Conservation (phyloP, 2,329 filamentous ascomycete genomes). For the Zalaria sp. region DNA sequence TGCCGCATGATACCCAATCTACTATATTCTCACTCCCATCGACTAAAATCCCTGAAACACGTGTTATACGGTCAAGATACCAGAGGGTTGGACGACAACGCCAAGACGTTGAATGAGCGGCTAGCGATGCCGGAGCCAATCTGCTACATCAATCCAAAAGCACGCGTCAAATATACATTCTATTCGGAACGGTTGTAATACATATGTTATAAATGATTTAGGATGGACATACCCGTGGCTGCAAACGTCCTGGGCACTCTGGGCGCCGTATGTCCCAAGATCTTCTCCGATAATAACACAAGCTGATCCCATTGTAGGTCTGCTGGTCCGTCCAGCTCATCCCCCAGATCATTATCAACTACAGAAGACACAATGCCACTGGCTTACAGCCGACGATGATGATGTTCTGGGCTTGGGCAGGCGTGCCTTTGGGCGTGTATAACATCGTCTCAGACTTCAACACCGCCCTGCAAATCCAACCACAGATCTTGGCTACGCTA, state of each 20-base stretch:
- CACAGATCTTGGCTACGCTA: conserved; percentile 39
- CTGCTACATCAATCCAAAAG: too few relatives aligned
- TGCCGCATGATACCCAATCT: too few relatives aligned
- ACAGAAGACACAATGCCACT: conserved; percentile 48
- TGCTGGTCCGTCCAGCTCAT: conserved; percentile 59
- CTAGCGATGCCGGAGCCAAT: too few relatives aligned
- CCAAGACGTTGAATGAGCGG: too few relatives aligned
- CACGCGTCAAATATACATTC: too few relatives aligned
- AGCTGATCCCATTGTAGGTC: conserved; percentile 16
- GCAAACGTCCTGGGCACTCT: conserved; percentile 46
- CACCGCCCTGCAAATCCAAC: conserved; percentile 39
- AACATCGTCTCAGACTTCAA: conserved; percentile 42
- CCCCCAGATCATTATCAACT: conserved; percentile 56
- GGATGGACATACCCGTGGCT: conserved; percentile 41
- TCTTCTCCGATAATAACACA: background rate
- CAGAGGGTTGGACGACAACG: too few relatives aligned
- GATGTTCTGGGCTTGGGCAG: conserved; percentile 56
- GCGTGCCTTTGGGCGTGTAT: conserved; percentile 51
- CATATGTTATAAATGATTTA: too few relatives aligned
- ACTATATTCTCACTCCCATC: too few relatives aligned
- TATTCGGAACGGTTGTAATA: too few relatives aligned
- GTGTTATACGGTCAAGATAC: too few relatives aligned
- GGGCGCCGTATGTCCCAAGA: conserved; percentile 27
- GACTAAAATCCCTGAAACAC: too few relatives aligned
- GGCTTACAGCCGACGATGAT: conserved; percentile 58